Percentiles rank a stretch among this genome's conserved stretches.
Evolutionary conservation across 2,329 filamentous ascomycete genomes (phyloP).

Genomic region (Aureobasidium sp.): DNA sequence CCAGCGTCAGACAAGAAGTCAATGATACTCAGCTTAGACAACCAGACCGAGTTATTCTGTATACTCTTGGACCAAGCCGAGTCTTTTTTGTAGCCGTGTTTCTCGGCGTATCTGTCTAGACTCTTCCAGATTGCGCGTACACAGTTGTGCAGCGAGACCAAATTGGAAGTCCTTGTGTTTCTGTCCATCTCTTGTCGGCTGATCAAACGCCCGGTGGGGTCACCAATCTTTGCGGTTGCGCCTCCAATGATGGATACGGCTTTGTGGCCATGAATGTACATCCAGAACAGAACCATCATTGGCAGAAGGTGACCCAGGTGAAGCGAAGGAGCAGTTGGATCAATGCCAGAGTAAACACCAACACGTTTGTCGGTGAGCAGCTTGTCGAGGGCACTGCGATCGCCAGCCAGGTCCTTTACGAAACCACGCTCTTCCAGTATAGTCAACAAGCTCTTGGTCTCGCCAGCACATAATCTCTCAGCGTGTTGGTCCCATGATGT

Average conservation of each 20-base stretch:
- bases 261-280: constrained; percentile 67
- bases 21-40: constrained; percentile 60
- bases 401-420: constrained; percentile 62
- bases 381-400: constrained; percentile 49
- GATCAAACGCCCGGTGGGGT: constrained; percentile 62
- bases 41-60: constrained; percentile 66
- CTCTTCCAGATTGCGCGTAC: constrained; percentile 66
- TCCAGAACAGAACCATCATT: constrained; percentile 77
- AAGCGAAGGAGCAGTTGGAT: constrained; percentile 70
- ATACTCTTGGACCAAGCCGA: constrained; percentile 61
- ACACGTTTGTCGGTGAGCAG: constrained; percentile 58
- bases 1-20: constrained; percentile 72
- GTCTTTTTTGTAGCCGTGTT: constrained; percentile 55
- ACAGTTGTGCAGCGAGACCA: constrained; percentile 60
- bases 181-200: constrained; percentile 48
- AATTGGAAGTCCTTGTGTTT: constrained; percentile 52
- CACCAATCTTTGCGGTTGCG: constrained; percentile 69
- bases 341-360: constrained; percentile 71
- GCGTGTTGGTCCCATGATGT: background rate
- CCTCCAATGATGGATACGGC: constrained; percentile 62
- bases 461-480: background rate
- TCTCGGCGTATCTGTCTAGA: constrained; percentile 56
- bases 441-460: background rate
- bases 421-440: constrained; percentile 63
- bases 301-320: constrained; percentile 75